Percentiles rank a stretch among this genome's conserved stretches.
These are phyloP conservation scores for Pontederia crassipes DNA, from an alignment of 176 grass and related monocot species.

Conservation along the genomic window DNA sequence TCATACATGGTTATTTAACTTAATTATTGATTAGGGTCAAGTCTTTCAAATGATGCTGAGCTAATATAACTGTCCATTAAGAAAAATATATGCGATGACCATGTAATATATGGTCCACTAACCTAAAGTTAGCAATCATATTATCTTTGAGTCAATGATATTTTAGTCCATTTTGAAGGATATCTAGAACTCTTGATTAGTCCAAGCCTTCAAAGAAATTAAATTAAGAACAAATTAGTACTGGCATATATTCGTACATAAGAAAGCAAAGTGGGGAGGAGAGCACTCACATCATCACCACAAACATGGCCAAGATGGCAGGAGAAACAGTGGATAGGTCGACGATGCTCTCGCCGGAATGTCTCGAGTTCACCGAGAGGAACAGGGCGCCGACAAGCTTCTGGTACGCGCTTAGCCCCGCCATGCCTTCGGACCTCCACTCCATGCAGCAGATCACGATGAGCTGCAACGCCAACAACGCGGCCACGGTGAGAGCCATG, in stretches of 20 bases:
- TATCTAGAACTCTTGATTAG: no score
- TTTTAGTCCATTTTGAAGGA: no score
- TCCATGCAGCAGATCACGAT: constrained; percentile 49
- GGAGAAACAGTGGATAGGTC: constrained; percentile 42
- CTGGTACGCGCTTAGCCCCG: constrained; percentile 28
- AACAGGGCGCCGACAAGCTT: constrained; percentile 52
- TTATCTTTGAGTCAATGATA: no score
- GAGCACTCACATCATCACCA: constrained; percentile 65
- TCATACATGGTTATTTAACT: no score
- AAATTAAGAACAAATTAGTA: not conserved
- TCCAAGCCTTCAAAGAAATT: no score
- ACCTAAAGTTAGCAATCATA: no score
- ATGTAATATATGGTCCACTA: no score
- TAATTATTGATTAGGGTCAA: no score
- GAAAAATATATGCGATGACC: no score
- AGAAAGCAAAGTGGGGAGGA: not conserved
- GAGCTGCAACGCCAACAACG: constrained; percentile 31
- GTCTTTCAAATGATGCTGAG: no score
- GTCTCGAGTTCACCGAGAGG: constrained; percentile 62
- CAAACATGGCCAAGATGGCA: constrained; percentile 49
- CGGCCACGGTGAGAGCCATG: constrained; percentile 32
- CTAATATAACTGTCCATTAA: no score
- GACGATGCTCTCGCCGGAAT: constrained; percentile 53
- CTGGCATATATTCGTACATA: not conserved
- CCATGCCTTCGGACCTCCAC: constrained; percentile 50